Evolutionary conservation across 2,329 filamentous ascomycete genomes (phyloP).

Genomic region (Fonsecaea erecta): DNA sequence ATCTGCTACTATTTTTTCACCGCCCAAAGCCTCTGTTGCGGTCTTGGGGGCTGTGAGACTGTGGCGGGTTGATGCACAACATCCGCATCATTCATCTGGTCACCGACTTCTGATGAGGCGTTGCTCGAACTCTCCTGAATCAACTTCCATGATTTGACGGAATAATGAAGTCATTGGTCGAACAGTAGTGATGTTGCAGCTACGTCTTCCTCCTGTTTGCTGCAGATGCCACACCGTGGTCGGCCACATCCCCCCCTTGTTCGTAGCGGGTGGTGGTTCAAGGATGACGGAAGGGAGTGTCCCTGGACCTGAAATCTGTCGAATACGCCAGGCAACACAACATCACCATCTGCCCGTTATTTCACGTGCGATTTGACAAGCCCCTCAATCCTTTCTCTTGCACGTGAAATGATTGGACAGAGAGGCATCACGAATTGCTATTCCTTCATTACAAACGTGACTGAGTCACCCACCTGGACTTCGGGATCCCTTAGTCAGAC

Average conservation of each 20-base stretch:
- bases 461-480: neutral
- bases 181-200: too few species aligned
- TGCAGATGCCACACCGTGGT: neutral
- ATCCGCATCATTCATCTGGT: slow-evolving; percentile 7
- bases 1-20: slow-evolving; percentile 26
- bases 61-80: slow-evolving; percentile 13
- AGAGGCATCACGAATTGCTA: neutral
- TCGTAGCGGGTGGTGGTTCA: neutral
- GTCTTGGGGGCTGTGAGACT: slow-evolving; percentile 12
- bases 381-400: neutral
- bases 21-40: slow-evolving; percentile 8
- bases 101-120: slow-evolving; percentile 15
- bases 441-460: neutral
- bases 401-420: neutral
- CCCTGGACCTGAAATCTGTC: neutral
- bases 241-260: neutral
- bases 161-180: slow-evolving; percentile 16
- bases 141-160: slow-evolving; percentile 1
- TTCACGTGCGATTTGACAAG: neutral
- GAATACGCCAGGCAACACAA: neutral
- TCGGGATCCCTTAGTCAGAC: neutral
- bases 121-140: slow-evolving; percentile 16
- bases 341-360: neutral
- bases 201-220: neutral
- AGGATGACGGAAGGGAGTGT: neutral